Percentiles rank a stretch among this genome's conserved stretches.
These are phyloP conservation scores for Penicillium crystallinum DNA, from an alignment of 495 filamentous ascomycete species.

Conservation along the genomic window DNA sequence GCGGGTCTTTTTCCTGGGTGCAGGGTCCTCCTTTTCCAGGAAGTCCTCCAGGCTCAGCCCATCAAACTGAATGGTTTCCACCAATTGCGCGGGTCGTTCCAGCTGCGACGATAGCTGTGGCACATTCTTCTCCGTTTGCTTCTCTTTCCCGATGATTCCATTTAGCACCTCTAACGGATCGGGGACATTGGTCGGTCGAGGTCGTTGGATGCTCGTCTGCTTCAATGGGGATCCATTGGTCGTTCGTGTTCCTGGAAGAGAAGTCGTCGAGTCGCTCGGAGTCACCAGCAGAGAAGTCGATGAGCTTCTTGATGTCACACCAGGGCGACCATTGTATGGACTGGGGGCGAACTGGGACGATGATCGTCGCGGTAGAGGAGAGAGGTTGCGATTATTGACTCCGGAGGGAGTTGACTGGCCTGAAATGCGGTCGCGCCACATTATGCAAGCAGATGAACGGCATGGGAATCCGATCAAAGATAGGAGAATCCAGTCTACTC, in stretches of 20 bases:
- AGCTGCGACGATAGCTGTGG: conserved; percentile 7
- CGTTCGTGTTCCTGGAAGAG: conserved; percentile 56
- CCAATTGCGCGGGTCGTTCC: conserved; percentile 41
- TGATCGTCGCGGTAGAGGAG: conserved; percentile 63
- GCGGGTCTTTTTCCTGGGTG: conserved; percentile 25
- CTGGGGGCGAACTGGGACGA: conserved; percentile 39
- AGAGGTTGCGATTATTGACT: conserved; percentile 58
- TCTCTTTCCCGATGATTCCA: conserved; percentile 57
- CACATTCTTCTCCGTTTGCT: conserved; percentile 17
- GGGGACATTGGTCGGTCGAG: conserved; percentile 48
- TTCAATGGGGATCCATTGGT: conserved; percentile 64
- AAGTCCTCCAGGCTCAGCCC: conserved; percentile 71
- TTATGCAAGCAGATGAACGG: conserved; percentile 28
- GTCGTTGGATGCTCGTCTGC: conserved; percentile 43
- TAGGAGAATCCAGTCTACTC: not conserved
- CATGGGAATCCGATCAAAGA: conserved; percentile 2
- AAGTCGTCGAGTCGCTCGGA: conserved; percentile 66
- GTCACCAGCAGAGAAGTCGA: conserved; percentile 62
- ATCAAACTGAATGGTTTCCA: conserved; percentile 72
- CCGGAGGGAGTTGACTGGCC: conserved; percentile 62
- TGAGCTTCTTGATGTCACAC: conserved; percentile 55
- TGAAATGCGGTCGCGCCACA: conserved; percentile 88
- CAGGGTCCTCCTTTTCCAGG: conserved; percentile 37
- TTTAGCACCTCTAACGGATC: conserved; percentile 72
- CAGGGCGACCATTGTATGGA: conserved; percentile 50